These are phyloP conservation scores for Adansonia gregorii DNA, from an alignment of 441 rosid species.

Conservation along the genomic window DNA sequence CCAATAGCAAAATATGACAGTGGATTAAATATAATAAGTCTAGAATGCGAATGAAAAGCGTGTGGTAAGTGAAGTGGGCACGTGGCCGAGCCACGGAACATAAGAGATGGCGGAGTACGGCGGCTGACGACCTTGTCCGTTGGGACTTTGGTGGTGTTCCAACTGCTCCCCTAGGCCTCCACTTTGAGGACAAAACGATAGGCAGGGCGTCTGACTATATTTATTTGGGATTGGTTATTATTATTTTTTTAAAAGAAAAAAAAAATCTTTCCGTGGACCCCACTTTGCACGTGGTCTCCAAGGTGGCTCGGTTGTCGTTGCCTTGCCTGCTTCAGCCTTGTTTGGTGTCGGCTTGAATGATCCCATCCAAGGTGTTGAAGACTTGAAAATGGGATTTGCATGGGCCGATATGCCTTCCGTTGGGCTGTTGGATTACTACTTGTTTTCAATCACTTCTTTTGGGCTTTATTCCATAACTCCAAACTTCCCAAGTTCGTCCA, in stretches of 20 bases:
- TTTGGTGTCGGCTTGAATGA: background rate
- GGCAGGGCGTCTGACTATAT: background rate
- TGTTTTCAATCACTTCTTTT: background rate
- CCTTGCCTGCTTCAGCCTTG: background rate
- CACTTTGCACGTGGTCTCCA: background rate
- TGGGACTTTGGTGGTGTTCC: constrained; percentile 29
- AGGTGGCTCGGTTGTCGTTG: background rate
- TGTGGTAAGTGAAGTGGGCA: too few relatives aligned
- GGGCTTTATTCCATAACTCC: background rate
- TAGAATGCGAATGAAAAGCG: too few relatives aligned
- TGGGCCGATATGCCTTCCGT: background rate
- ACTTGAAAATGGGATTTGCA: too few relatives aligned
- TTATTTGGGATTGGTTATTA: background rate
- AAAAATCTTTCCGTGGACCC: background rate
- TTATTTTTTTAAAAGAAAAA: background rate
- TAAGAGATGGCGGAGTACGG: background rate
- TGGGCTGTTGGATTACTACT: background rate
- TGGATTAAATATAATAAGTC: too few relatives aligned
- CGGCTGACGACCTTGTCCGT: constrained; percentile 31
- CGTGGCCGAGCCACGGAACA: background rate
- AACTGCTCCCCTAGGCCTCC: constrained; percentile 38
- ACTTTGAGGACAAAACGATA: constrained; percentile 13
- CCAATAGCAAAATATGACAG: too few relatives aligned
- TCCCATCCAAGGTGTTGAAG: background rate
- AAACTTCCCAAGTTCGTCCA: background rate